Evolutionary conservation across 2,329 filamentous ascomycete genomes (phyloP), one percentile per base, ranked within the genome.

Genomic region (Penicillium hordei): DNA sequence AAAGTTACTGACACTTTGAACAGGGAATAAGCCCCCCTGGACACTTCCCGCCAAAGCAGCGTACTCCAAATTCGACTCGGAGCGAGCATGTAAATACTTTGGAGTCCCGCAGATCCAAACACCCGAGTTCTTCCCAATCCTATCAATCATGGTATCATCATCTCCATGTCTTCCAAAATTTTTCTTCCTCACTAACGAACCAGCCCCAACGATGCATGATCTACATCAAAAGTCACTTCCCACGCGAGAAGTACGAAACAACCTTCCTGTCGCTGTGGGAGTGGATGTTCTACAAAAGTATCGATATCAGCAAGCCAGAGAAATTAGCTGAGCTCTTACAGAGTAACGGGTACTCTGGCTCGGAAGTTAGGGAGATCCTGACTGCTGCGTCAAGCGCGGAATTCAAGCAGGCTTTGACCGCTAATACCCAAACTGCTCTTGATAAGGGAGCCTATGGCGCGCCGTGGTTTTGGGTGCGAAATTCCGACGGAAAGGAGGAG

Each of bases 11-110:
- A 57, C 15, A 23, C 8, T 17, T 31, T 17, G 7, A 10, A 23
- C 21, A 63, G 88, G 88, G 49, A 93, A 94, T 72, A 85, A 85
- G 63, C 89, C 90, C 0, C 90, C 90, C 1, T 92, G 89, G 88
- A 79, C 79, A 0, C 78, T 90, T 31, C 83, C 86, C 2, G 86
- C 84, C 43, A 93, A 93, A 77, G 86, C 82, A 23, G 72, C 68
- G 1, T 87, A 91, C 68, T 78, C 82, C 48, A 65, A 65, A 27
- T 82, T 77, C 57, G 84, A 86, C 65, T 67, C 67, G 3, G 66
- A 70, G 21, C 75, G 83, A 43, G 81, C 82, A n/a, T 76, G 78
- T 58, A 75, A 74, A 52, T 82, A 84, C 65, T 84, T 84, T 61
- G 77, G 76, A 2, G 67, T 78, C 1, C 70, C 75, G 19, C 60